Percentiles rank a stretch among this genome's conserved stretches.
Conservation (phyloP, 2,329 filamentous ascomycete species). For the Talaromyces atroroseus region DNA sequence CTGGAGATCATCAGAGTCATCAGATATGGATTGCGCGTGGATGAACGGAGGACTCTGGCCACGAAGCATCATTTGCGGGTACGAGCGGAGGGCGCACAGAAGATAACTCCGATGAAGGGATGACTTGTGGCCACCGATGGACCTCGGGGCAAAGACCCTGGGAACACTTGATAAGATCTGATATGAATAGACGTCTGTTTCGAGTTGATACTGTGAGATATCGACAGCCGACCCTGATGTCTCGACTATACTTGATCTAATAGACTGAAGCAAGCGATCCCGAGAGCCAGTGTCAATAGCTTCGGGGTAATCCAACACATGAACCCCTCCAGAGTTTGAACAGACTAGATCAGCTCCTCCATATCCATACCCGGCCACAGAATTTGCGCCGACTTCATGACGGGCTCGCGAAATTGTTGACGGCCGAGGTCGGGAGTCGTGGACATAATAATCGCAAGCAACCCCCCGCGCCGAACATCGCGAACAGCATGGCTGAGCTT, state of each 20-base stretch:
- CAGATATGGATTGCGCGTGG: background rate
- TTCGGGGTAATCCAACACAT: no score
- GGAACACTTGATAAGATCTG: background rate
- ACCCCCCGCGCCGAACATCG: background rate
- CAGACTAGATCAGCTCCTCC: background rate
- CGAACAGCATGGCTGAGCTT: slow-evolving; percentile 3
- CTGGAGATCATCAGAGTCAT: background rate
- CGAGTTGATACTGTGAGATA: background rate
- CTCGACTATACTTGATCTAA: background rate
- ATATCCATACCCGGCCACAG: background rate
- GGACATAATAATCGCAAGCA: background rate
- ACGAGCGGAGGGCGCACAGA: slow-evolving; percentile 3
- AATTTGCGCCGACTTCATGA: background rate
- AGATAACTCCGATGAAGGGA: slow-evolving; percentile 1
- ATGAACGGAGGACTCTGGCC: slow-evolving; percentile 9
- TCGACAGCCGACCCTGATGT: background rate
- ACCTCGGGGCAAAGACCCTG: background rate
- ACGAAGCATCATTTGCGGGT: slow-evolving; percentile 7
- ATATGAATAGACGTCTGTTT: background rate
- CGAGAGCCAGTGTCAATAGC: background rate
- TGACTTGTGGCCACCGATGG: background rate
- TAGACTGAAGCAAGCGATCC: background rate
- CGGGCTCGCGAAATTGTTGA: background rate
- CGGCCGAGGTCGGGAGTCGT: background rate
- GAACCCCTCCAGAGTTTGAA: background rate